Evolutionary conservation across 2,329 filamentous ascomycete genomes (phyloP), one percentile per base, ranked within the genome.

Genomic region (Colletotrichum sp.): DNA sequence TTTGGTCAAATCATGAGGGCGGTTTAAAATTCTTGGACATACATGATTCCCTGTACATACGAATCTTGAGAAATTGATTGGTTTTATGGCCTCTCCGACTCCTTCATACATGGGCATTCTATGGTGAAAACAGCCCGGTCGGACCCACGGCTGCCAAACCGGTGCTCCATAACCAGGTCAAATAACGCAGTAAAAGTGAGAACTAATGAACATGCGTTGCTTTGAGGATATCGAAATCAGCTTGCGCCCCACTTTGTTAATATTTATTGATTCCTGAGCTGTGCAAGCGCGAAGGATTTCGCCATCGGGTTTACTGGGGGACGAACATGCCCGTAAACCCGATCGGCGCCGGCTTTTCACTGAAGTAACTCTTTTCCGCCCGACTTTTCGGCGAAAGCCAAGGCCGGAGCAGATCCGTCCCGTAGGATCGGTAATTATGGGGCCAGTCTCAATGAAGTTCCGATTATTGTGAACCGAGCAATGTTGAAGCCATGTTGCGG

Each of bases 31-130:
- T 61, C 34, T 62, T 52, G 67, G 18, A 70, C 67, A 70, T 70
- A 70, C 36, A 52, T 61, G 67, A 70, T 70, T 70, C 67, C 67
- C 67, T 70, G 67, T 70, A 52, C 12, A 70, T 70, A 62, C 16
- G 7, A 2, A 8, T 15, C 34, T 48, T 66, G 18, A 16, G 8
- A 21, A 66, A 30, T 32, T 48, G 24, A 26, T 32, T 6, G 18
- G 26, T 66, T n/a, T 21, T 48, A 2, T 48, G 43, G 10, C 43
- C 43, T 48, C 43, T 21, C 43, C 5, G 43, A 48, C 0, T 48
- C 43, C 43, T 48, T 48, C n/a, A 48, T 2, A 21, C n/a, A 13
- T 13, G 13, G 1, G 43, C 43, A 48, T 7, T 48, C n/a, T 1
- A 13, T 21, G n/a, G 43, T 8, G 43, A 21, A 7, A 48, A 21